Evolutionary conservation across 768 basidiomycete species (phyloP).

Genomic region (Mycena leptocephala): DNA sequence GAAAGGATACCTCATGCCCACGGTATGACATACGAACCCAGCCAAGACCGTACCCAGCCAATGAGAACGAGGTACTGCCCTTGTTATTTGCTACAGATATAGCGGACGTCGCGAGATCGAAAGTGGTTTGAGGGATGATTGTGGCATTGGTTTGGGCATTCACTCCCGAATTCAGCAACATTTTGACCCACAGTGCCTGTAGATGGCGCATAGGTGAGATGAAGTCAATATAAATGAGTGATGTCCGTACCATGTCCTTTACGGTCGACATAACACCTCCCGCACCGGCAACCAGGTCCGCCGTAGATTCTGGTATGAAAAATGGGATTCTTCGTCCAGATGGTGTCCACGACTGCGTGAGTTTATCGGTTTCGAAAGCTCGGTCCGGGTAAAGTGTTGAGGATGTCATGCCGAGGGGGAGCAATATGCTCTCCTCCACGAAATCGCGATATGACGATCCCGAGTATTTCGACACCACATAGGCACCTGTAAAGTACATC

Average conservation of each 20-base stretch:
- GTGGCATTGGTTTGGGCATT: constrained; percentile 46
- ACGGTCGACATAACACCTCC: constrained; percentile 61
- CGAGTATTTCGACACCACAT: constrained; percentile 46
- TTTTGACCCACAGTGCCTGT: constrained; percentile 58
- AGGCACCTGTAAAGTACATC: constrained; percentile 55
- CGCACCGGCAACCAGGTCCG: constrained; percentile 51
- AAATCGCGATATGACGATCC: constrained; percentile 54
- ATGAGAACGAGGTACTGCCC: constrained; percentile 41
- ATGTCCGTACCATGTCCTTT: constrained; percentile 57
- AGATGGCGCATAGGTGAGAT: not conserved
- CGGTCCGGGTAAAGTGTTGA: no score
- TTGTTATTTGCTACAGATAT: constrained; percentile 39
- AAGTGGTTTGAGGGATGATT: constrained; percentile 49
- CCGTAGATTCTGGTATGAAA: constrained; percentile 39
- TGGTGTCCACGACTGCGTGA: no score
- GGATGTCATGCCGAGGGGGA: no score
- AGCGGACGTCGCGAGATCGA: no score
- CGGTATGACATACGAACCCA: constrained; percentile 57
- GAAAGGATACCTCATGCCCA: constrained; percentile 55
- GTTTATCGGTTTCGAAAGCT: no score
- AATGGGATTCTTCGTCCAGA: no score
- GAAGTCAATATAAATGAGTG: not conserved
- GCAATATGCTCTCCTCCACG: constrained; percentile 58
- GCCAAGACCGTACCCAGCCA: constrained; percentile 59
- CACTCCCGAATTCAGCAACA: constrained; percentile 53